Conservation (phyloP, 108 stramenopile genomes). For the Cyclotella cryptica region DNA sequence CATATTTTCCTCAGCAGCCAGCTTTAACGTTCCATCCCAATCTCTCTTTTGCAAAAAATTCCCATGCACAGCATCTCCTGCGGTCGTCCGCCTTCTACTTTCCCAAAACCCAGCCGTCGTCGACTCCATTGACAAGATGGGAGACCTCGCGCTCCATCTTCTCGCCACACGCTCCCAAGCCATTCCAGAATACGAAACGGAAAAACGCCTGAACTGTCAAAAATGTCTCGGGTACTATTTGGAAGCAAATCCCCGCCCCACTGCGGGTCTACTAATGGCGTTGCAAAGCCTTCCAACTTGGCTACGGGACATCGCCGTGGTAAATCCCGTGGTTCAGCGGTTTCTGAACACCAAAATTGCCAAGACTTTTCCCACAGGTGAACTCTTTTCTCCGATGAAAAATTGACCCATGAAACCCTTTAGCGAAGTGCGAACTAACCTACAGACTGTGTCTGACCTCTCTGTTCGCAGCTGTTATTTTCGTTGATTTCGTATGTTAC, state of each 20-base stretch:
- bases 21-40: not conserved
- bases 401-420: conserved; percentile 58
- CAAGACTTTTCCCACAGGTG: conserved; percentile 68
- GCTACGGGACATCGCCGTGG: conserved; percentile 69
- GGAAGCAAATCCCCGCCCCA: conserved; percentile 70
- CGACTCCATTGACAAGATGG: conserved; percentile 54
- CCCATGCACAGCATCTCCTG: conserved; percentile 50
- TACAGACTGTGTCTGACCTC: no score
- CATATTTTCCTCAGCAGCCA: no score
- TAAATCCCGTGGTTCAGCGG: conserved; percentile 66
- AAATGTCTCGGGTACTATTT: conserved; percentile 71
- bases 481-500: not conserved
- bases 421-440: not conserved
- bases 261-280: conserved; percentile 79
- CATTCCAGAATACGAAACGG: conserved; percentile 45
- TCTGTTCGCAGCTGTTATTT: not conserved
- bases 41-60: not conserved
- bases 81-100: conserved; percentile 68
- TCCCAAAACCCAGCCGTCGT: conserved; percentile 60
- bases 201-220: conserved; percentile 51
- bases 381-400: conserved; percentile 43
- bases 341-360: conserved; percentile 78
- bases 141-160: conserved; percentile 66
- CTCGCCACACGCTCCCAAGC: conserved; percentile 68
- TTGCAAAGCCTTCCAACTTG: conserved; percentile 73